Evolutionary conservation across 768 basidiomycete genomes (phyloP), one percentile per base, ranked within the genome.

Genomic region (Hypholoma sublateritium): DNA sequence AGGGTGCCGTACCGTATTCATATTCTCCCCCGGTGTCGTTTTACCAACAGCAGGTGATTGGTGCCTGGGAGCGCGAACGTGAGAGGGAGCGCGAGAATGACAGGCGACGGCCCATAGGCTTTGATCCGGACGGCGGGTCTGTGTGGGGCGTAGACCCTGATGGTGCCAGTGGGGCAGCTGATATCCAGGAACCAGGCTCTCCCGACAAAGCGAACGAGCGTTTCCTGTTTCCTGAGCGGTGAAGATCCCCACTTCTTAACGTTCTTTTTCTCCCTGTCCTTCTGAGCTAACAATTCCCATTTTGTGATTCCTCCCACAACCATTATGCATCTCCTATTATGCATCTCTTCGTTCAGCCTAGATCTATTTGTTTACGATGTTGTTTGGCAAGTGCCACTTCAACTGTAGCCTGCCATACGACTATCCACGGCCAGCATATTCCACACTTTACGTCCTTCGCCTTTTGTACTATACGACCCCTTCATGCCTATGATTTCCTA

Each of bases 141-240:
- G 57, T 63, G 14, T 61, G 60, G 57, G 62, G 58, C 14, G 32
- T 59, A 17, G 59, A 66, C 35, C 45, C 54, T 11, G 53, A 57
- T 17, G 52, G 53, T 16, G 17, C 32, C 25, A 25, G 19, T 51
- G 49, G 42, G 19, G 41, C 43, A 16, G 48, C 39, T 11, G 56
- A 50, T 25, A 46, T 62, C n/a, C 32, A 47, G 13, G 65, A 78
- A 50, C 76, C 78, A 1, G 75, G 72, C 8, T 77, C 78, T 6
- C 76, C 76, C 7, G 67, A 70, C 36, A 83, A 82, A 65, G 67
- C 64, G 22, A 68, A 63, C 32, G 80, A 80, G 56, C 51, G 70
- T 25, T 71, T 77, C 65, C 59, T 80, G 12, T 72, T 80, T 28
- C 75, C 78, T 9, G 81, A 78, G 58, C 79, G 81, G 67, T 82